These are phyloP conservation scores for Ballota nigra DNA, from an alignment of 257 asterid genomes.

Conservation along the genomic window DNA sequence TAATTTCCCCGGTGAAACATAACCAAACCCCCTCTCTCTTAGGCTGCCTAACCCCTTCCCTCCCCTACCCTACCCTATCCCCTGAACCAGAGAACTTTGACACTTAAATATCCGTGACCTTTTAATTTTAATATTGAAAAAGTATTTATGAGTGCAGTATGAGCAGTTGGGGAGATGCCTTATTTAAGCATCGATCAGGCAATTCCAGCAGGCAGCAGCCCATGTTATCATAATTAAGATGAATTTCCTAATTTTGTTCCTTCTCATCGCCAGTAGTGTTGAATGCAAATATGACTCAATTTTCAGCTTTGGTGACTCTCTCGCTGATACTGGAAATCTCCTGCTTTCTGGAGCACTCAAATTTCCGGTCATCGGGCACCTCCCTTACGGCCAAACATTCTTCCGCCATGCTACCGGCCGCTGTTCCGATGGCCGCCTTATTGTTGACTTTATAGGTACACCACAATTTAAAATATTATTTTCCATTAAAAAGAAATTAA, in stretches of 20 bases:
- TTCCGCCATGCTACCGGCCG: conserved; percentile 64
- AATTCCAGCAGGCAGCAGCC: neutral
- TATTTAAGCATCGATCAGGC: conserved; percentile 11
- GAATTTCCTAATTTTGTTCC: conserved; percentile 24
- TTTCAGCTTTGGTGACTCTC: conserved; percentile 83
- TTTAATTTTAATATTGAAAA: no score
- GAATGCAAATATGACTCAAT: conserved; percentile 52
- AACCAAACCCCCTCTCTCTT: no score
- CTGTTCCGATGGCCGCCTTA: conserved; percentile 59
- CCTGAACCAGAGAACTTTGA: no score
- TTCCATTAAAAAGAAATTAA: neutral
- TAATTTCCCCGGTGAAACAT: no score
- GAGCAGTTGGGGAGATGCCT: conserved; percentile 23
- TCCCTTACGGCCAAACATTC: conserved; percentile 70
- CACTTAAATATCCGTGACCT: no score
- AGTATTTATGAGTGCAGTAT: no score
- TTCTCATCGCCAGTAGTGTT: conserved; percentile 17
- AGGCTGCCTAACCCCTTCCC: no score
- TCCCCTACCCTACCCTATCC: no score
- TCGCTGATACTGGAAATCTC: conserved; percentile 76
- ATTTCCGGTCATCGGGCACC: conserved; percentile 59
- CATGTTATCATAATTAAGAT: no score
- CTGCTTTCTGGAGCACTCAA: conserved; percentile 60
- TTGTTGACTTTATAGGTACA: conserved; percentile 57
- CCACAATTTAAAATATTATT: neutral